phyloP scores from a whole-genome alignment of 2,329 filamentous ascomycete genomes.

The Exophiala aquamarina region DNA sequence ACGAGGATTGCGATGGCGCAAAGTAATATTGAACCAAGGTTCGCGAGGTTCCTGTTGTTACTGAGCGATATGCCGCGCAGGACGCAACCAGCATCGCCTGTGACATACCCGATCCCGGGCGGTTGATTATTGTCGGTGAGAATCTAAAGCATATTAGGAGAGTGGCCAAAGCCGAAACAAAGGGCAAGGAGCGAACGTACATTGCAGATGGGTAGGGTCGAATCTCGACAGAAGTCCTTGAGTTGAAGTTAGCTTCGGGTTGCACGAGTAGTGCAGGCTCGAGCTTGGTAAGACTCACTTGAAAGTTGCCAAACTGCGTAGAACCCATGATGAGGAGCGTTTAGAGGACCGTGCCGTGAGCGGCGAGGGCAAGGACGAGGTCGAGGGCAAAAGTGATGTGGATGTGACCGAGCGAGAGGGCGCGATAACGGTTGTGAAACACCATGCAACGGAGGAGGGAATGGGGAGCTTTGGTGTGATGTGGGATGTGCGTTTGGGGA shows the following conservation, averaged over 20 bases:
- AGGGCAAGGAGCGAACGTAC: constrained; percentile 52
- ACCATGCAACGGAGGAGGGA: constrained; percentile 9
- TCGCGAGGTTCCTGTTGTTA: constrained; percentile 67
- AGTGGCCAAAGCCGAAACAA: constrained; percentile 9
- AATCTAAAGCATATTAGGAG: constrained; percentile 51
- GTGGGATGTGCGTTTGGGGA: background rate
- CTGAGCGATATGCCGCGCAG: constrained; percentile 74
- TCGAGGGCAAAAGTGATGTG: no score
- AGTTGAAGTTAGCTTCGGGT: constrained; percentile 25
- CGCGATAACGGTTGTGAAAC: constrained; percentile 1
- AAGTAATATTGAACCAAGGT: constrained; percentile 88
- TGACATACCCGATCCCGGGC: constrained; percentile 46
- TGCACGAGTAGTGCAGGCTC: constrained; percentile 24
- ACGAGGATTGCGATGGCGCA: constrained; percentile 73
- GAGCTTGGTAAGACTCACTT: constrained; percentile 43
- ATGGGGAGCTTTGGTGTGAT: background rate
- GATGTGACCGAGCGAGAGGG: background rate
- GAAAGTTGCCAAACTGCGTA: constrained; percentile 60
- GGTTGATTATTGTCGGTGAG: constrained; percentile 63
- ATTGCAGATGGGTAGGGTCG: constrained; percentile 81
- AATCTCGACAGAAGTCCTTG: constrained; percentile 80
- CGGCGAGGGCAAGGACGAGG: background rate
- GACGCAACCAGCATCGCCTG: constrained; percentile 64
- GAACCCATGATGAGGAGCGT: constrained; percentile 44
- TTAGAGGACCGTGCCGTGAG: constrained; percentile 2